Percentiles rank a stretch among this genome's conserved stretches.
phyloP scores from a whole-genome alignment of 1,284 basidiomycete species.

The Ganoderma lucidum region DNA sequence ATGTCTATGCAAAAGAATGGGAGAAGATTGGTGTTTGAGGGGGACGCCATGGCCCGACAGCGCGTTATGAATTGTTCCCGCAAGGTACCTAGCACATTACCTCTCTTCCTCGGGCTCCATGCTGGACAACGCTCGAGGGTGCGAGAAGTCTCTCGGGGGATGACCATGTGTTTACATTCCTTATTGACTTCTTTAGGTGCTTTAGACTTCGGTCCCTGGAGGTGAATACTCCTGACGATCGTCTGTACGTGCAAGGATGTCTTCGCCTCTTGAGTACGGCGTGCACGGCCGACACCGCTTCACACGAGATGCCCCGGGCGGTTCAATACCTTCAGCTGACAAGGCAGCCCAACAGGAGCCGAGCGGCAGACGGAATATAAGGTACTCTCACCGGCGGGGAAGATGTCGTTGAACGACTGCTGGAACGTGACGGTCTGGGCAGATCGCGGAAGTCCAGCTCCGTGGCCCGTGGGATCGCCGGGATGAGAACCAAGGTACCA shows the following conservation, averaged over 20 bases:
- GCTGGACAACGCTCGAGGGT: background rate
- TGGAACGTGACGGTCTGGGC: constrained; percentile 1
- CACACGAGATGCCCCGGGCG: background rate
- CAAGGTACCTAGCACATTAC: background rate
- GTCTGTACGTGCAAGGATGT: background rate
- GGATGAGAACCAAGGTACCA: constrained; percentile 4
- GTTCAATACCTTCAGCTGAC: background rate
- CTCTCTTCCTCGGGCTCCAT: background rate
- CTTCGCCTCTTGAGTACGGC: background rate
- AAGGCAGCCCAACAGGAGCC: background rate
- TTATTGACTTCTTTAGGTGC: background rate
- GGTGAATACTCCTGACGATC: background rate
- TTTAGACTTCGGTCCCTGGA: background rate
- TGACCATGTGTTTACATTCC: background rate
- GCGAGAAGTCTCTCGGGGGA: background rate
- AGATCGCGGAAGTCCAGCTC: constrained; percentile 9
- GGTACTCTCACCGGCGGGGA: background rate
- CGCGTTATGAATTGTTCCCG: background rate
- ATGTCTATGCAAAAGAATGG: background rate
- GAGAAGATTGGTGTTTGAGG: background rate
- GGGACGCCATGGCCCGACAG: background rate
- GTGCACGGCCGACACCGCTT: background rate
- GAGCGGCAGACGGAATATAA: background rate
- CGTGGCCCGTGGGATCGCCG: constrained; percentile 14
- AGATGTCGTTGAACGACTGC: background rate